Evolutionary conservation across 495 filamentous ascomycete genomes (phyloP).

Genomic region (Daldinia decipiens): DNA sequence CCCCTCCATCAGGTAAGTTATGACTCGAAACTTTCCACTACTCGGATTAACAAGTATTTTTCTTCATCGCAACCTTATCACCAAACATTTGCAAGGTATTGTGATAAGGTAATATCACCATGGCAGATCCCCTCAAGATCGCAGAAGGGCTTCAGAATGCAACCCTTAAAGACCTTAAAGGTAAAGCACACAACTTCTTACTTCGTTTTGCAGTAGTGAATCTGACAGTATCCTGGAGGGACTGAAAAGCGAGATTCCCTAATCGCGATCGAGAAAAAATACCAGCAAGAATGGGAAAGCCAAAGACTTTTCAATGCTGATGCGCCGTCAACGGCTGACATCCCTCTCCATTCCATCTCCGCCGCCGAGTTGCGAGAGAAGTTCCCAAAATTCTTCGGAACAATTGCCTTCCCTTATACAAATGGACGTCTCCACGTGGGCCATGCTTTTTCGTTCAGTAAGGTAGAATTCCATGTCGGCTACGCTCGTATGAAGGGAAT

Average conservation of each 20-base stretch:
- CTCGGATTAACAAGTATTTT: neutral
- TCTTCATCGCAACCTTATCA: neutral
- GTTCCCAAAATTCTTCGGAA: constrained; percentile 89
- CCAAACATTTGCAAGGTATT: neutral
- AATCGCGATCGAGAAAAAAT: constrained; percentile 89
- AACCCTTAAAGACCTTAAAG: constrained; percentile 41
- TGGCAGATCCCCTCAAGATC: constrained; percentile 28
- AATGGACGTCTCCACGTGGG: constrained; percentile 94
- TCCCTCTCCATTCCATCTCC: constrained; percentile 74
- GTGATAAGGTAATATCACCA: constrained; percentile 12
- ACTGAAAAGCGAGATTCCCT: constrained; percentile 94
- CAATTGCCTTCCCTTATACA: constrained; percentile 96
- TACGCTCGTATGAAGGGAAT: constrained; percentile 91
- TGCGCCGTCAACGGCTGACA: constrained; percentile 79
- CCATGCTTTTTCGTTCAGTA: constrained; percentile 87
- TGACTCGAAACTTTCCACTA: constrained; percentile 22
- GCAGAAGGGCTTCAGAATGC: constrained; percentile 31
- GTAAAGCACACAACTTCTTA: constrained; percentile 13
- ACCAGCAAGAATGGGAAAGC: constrained; percentile 86
- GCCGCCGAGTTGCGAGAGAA: constrained; percentile 78
- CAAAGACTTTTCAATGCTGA: constrained; percentile 82
- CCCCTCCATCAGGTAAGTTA: constrained; percentile 20
- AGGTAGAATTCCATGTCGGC: constrained; percentile 89
- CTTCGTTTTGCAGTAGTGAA: neutral
- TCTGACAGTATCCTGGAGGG: constrained; percentile 23